These are phyloP conservation scores for Artemisia tridentata DNA, from an alignment of 129 eudicot genomes.

Conservation along the genomic window DNA sequence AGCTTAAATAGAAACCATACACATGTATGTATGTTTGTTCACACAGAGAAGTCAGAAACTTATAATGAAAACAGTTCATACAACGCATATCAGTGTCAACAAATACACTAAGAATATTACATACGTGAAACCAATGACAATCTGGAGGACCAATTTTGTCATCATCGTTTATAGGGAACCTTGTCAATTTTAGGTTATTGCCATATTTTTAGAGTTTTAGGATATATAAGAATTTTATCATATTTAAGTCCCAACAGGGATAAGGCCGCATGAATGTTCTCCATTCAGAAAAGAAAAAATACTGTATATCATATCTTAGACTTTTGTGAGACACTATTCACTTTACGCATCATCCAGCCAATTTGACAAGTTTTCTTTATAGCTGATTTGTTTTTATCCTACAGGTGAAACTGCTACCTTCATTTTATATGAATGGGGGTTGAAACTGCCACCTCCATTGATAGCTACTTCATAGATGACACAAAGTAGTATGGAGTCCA, in stretches of 20 bases:
- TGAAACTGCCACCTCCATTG: neutral
- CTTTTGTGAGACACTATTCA: too few species aligned
- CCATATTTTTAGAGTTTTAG: neutral
- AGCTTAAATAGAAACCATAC: neutral
- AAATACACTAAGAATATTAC: neutral
- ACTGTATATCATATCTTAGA: too few species aligned
- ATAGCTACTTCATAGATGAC: neutral
- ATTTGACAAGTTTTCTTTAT: neutral
- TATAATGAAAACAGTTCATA: neutral
- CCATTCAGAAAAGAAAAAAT: too few species aligned
- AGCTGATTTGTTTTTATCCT: too few species aligned
- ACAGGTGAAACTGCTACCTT: too few species aligned
- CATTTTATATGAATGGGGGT: neutral
- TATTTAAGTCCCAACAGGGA: neutral
- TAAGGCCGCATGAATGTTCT: too few species aligned
- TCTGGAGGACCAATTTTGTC: neutral
- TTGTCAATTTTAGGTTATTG: neutral
- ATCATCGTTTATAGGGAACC: neutral
- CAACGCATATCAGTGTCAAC: neutral
- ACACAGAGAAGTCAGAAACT: neutral
- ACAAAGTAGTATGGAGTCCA: slow-evolving; percentile 8
- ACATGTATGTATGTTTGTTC: neutral
- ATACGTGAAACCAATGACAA: neutral
- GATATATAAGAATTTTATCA: neutral
- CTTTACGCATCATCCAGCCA: too few species aligned